These are phyloP conservation scores for Hypoxylon sp. DNA, from an alignment of 2,329 filamentous ascomycete genomes.

Conservation along the genomic window DNA sequence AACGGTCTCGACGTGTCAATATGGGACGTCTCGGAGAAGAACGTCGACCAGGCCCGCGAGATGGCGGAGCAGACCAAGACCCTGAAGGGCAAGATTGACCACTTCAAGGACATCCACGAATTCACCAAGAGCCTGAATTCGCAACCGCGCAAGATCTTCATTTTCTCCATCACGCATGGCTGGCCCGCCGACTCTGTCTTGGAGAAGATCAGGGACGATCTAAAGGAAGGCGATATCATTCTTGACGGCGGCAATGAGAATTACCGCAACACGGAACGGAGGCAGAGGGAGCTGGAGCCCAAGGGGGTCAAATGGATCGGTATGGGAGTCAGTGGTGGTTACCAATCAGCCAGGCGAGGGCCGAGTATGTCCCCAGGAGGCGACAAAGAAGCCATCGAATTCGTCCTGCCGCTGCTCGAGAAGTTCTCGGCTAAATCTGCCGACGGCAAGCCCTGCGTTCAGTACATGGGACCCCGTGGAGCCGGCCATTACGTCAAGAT, in stretches of 20 bases:
- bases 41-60: constrained; percentile 55
- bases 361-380: constrained; percentile 77
- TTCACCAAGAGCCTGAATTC: constrained; percentile 61
- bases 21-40: constrained; percentile 57
- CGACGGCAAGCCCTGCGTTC: constrained; percentile 69
- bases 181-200: constrained; percentile 55
- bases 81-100: constrained; percentile 35
- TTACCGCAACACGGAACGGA: constrained; percentile 72
- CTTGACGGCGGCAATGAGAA: constrained; percentile 78
- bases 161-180: constrained; percentile 66
- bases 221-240: constrained; percentile 73
- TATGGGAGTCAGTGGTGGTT: constrained; percentile 76
- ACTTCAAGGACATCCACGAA: constrained; percentile 53
- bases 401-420: constrained; percentile 71
- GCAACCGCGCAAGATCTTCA: constrained; percentile 60
- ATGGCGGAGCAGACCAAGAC: constrained; percentile 51
- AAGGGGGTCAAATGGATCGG: constrained; percentile 75
- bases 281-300: constrained; percentile 68
- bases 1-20: constrained; percentile 66
- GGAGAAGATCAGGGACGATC: constrained; percentile 57
- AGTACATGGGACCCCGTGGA: constrained; percentile 61
- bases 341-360: constrained; percentile 74
- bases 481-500: constrained; percentile 81
- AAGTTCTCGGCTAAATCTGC: constrained; percentile 72
- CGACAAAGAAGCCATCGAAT: constrained; percentile 66